Evolutionary conservation across 108 stramenopile species (phyloP), one percentile per base, ranked within the genome.

Genomic region (Aurantiochytrium sp.): DNA sequence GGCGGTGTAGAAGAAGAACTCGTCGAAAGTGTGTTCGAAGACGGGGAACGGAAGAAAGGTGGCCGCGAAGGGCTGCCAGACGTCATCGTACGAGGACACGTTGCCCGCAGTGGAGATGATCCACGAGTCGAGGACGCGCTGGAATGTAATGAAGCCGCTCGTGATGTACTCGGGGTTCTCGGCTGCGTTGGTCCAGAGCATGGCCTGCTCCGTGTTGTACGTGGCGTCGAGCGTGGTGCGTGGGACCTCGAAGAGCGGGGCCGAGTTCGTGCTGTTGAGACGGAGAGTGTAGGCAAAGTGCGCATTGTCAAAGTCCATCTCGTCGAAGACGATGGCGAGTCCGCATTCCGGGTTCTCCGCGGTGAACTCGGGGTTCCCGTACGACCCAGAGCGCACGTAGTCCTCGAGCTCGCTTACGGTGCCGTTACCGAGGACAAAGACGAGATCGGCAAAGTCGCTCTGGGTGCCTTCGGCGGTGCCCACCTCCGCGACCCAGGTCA

Each of bases 1-100:
- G 21, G 42, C 45, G 6, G 30, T 30, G 73, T 81, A 81, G 1
- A 24, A 81, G 73, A 81, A 81, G 73, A 81, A 81, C 73, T 81
- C 73, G 2, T 81, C 73, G 2, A 1, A 81, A n/a, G 2, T 48
- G 30, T 81, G 45, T 24, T 41, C 39, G 32, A 17, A 48, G 10
- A 81, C 73, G 21, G 73, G 73, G 24, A 81, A 81, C 1, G 73
- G 73, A 24, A 81, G 6, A 81, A 81, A 81, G 12, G 12, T 81
- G 39, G 42, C 73, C 15, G n/a, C 19, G 24, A 27, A 81, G 12
- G 73, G 73, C 73, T 81, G 42, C 39, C 45, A 81, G 39, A 81
- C 24, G 45, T 81, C 73, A 17, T 81, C 73, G 30, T 81, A 81
- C 12, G 73, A 22, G 12, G 73, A 41, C 6, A 81, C n/a, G 73